Conservation (phyloP, 2,329 filamentous ascomycete species). For the Botryotinia globosa region DNA sequence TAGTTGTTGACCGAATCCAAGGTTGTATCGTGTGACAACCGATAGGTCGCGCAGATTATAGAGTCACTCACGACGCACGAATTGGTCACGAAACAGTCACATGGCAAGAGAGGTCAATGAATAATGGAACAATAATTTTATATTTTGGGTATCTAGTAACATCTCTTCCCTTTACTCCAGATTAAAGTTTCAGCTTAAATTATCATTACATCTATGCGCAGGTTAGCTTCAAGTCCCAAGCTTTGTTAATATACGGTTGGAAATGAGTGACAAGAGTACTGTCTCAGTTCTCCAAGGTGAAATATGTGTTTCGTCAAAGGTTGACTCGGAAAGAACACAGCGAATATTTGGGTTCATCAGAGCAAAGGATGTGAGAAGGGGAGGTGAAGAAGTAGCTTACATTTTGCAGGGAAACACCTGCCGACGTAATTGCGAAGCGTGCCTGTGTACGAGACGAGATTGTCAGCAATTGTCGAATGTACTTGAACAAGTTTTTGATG, state of each 20-base stretch:
- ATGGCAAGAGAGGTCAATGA: neutral
- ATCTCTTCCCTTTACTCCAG: too few relatives aligned
- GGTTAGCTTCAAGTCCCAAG: neutral
- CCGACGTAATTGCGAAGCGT: neutral
- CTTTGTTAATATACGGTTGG: neutral
- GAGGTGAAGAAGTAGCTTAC: conserved; percentile 1
- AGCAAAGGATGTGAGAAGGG: conserved; percentile 23
- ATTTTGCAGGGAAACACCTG: conserved; percentile 22
- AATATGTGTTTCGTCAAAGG: conserved; percentile 40
- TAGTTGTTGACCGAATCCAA: too few relatives aligned
- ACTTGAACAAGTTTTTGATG: neutral
- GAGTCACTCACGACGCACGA: neutral
- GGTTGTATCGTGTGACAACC: too few relatives aligned
- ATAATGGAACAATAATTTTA: neutral
- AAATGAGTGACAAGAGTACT: conserved; percentile 15
- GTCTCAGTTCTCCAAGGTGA: conserved; percentile 43
- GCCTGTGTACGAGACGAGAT: conserved; percentile 15
- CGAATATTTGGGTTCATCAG: conserved; percentile 41
- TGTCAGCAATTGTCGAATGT: conserved; percentile 28
- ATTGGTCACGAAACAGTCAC: neutral
- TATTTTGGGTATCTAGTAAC: neutral
- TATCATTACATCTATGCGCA: neutral
- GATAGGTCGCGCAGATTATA: too few relatives aligned
- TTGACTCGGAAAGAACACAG: conserved; percentile 39
- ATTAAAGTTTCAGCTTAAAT: neutral